Evolutionary conservation across 352 stramenopile species (phyloP), one percentile per base, ranked within the genome.

Genomic region (Phytophthora citricola): DNA sequence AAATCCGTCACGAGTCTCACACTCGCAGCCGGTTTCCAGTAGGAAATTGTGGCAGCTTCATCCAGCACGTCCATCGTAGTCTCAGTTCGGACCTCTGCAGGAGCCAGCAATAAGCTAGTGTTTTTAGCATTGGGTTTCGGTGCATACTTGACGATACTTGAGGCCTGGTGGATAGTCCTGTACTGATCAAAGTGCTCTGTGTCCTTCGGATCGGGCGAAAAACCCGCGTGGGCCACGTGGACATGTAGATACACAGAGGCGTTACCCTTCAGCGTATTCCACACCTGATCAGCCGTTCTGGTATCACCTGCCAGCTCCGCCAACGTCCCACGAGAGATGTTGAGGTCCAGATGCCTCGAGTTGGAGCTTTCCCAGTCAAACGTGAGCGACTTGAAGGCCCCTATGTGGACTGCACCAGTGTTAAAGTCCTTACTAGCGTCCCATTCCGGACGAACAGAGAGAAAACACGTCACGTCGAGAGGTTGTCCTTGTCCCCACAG

Each of bases 1-100:
- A 92, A 92, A 31, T 89, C 83, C 2, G 84, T 92, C 50, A 94
- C 86, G 14, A 94, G 63, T 5, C 83, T 75, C 39, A 94, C 76
- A 55, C 78, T 85, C 66, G 82, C 87, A 26, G 83, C 76, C 29
- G 86, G 79, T 47, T 94, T 94, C 86, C 86, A 94, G 61, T 90
- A 93, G 10, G 83, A 81, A 29, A 92, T 67, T 1, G 64, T 74
- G 8, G 59, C 65, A 26, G 79, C 49, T 36, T 81, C 66, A 9
- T 75, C 61, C 17, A 82, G 69, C 8, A 59, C 47, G 0, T 55
- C 53, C 3, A 46, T 39, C 0, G 65, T 53, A 2, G 56, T 7
- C 40, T 36, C n/a, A 58, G 27, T 57, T 45, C 60, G 40, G 50
- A 46, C 9, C 52, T 50, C 22, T 40, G 43, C 26, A 50, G 43